Conservation (phyloP, 306 rosid species). For the Dalbergia oliveri region DNA sequence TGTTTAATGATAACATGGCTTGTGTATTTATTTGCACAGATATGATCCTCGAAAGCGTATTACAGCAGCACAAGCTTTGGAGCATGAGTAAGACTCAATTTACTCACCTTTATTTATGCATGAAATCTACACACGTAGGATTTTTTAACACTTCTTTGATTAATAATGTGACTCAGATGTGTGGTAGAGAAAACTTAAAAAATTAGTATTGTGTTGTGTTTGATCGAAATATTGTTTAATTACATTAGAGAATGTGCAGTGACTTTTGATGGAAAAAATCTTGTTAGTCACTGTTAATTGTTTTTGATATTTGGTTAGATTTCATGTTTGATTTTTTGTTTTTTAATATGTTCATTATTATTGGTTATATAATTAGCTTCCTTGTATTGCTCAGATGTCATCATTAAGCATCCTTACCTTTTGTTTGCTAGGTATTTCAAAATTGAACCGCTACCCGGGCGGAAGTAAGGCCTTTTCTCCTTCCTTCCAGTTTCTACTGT, state of each 20-base stretch:
- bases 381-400: constrained; percentile 24
- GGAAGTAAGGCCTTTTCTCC: constrained; percentile 74
- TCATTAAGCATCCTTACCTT: constrained; percentile 39
- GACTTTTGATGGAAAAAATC: constrained; percentile 27
- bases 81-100: constrained; percentile 79
- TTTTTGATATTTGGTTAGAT: neutral
- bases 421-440: constrained; percentile 83
- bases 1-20: constrained; percentile 17
- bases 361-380: constrained; percentile 28
- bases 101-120: constrained; percentile 18
- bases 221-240: constrained; percentile 12
- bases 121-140: constrained; percentile 30
- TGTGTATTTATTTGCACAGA: constrained; percentile 65
- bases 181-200: constrained; percentile 38
- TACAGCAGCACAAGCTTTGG: constrained; percentile 93
- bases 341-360: neutral
- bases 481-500: constrained; percentile 12
- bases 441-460: constrained; percentile 85
- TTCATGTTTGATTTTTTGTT: neutral
- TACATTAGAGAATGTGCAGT: neutral
- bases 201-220: constrained; percentile 34
- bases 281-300: neutral
- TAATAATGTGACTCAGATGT: constrained; percentile 18
- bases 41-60: constrained; percentile 97
- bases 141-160: constrained; percentile 28